These are phyloP conservation scores for Calonectria pteridis DNA, from an alignment of 2,329 filamentous ascomycete species.

Conservation along the genomic window DNA sequence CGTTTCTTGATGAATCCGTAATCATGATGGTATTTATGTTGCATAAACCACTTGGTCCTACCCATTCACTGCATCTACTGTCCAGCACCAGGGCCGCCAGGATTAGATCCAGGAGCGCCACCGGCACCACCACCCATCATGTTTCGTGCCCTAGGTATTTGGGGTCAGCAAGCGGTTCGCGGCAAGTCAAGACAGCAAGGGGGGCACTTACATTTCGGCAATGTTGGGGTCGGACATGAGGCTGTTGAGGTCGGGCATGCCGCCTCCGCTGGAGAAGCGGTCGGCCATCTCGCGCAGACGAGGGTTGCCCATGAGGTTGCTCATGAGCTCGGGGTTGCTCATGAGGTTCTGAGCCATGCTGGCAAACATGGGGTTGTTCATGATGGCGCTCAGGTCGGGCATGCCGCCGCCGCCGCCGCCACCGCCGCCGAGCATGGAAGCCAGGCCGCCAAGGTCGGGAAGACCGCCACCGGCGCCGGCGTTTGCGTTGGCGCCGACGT, in stretches of 20 bases:
- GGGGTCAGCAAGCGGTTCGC: background rate
- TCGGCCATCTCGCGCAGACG: slow-evolving; percentile 88
- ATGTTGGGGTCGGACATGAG: slow-evolving; percentile 95
- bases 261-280: slow-evolving; percentile 80
- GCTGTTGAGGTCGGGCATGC: slow-evolving; percentile 87
- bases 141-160: slow-evolving; percentile 55
- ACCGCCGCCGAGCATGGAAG: slow-evolving; percentile 78
- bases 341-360: slow-evolving; percentile 98
- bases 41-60: slow-evolving; percentile 26
- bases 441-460: slow-evolving; percentile 78
- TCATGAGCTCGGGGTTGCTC: slow-evolving; percentile 95
- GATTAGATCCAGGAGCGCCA: slow-evolving; percentile 3
- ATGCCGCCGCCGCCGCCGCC: slow-evolving; percentile 77
- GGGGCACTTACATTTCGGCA: slow-evolving; percentile 84
- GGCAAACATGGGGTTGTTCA: slow-evolving; percentile 99
- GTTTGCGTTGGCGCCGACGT: slow-evolving; percentile 60
- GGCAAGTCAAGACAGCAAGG: background rate
- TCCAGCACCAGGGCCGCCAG: slow-evolving; percentile 43
- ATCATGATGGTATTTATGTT: slow-evolving; percentile 38
- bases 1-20: slow-evolving; percentile 18
- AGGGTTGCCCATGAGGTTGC: slow-evolving; percentile 94
- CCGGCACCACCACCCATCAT: slow-evolving; percentile 60
- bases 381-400: slow-evolving; percentile 88
- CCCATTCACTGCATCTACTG: slow-evolving; percentile 33
- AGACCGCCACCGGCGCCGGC: slow-evolving; percentile 66